Percentiles rank a stretch among this genome's conserved stretches.
phyloP scores from a whole-genome alignment of 1,284 basidiomycete genomes.

The Macrocystidia cucumis region DNA sequence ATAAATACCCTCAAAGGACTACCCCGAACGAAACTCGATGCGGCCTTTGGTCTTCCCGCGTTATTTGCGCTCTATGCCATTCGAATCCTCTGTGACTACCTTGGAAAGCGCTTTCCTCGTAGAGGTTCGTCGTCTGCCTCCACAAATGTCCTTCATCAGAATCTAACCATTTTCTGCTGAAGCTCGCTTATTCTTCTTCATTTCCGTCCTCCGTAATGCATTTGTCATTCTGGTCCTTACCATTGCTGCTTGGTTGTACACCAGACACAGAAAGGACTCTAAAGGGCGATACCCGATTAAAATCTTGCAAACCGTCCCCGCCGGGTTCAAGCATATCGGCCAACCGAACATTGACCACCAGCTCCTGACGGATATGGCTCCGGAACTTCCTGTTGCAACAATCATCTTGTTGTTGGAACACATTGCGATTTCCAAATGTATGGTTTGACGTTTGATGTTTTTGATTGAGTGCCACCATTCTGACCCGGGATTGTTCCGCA shows the following conservation, averaged over 20 bases:
- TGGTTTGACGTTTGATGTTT: slow-evolving; percentile 14
- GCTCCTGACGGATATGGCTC: slow-evolving; percentile 66
- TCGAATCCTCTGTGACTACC: slow-evolving; percentile 53
- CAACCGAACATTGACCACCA: slow-evolving; percentile 57
- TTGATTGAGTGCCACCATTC: background rate
- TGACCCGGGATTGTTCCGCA: slow-evolving; percentile 23
- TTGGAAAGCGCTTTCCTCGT: slow-evolving; percentile 63
- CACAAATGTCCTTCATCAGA: background rate
- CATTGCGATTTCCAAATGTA: slow-evolving; percentile 91
- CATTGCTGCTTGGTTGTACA: slow-evolving; percentile 80
- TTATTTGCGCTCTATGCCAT: slow-evolving; percentile 72
- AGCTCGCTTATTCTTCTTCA: slow-evolving; percentile 87
- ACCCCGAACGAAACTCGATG: slow-evolving; percentile 67
- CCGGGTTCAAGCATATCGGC: slow-evolving; percentile 76
- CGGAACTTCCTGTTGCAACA: slow-evolving; percentile 85
- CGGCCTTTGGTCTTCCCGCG: slow-evolving; percentile 84
- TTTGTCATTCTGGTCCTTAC: slow-evolving; percentile 84
- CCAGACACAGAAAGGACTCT: slow-evolving; percentile 48
- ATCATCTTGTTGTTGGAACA: slow-evolving; percentile 96
- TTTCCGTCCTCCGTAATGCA: slow-evolving; percentile 79
- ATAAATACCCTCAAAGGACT: slow-evolving; percentile 90
- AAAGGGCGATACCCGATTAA: slow-evolving; percentile 78
- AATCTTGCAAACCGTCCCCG: slow-evolving; percentile 78
- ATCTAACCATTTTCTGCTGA: too few species aligned
- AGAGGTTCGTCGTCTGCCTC: slow-evolving; percentile 34